Evolutionary conservation across 495 filamentous ascomycete genomes (phyloP), one percentile per base, ranked within the genome.

Genomic region (Paragyromitra xinjiangensis): DNA sequence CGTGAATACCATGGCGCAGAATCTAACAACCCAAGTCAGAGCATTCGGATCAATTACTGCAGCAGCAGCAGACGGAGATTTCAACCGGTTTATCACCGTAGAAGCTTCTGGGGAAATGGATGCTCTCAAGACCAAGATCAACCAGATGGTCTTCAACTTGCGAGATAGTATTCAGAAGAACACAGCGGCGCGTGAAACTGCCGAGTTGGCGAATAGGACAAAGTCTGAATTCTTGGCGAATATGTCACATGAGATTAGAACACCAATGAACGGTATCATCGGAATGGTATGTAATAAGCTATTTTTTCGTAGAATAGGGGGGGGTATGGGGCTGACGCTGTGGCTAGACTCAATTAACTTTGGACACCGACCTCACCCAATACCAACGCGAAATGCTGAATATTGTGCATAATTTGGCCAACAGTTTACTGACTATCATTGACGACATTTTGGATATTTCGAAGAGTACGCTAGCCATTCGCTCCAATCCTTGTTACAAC

Each of bases 21-120:
- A 99, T 76, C 85, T 99, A 80, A 99, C 95, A 11, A 95, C 95
- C 1, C 95, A 99, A 88, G 96, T 99, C 71, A 91, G 95, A 78
- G 95, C 95, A 24, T 99, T 99, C 82, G 95, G 94, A 69, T 96
- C 98, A 80, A 98, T 99, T 72, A 98, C 95, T 22, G 96, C 97
- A 84, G 93, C 95, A 11, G 95, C 95, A 42, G 97, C 94, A 58
- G 94, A 97, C 79, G 95, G 95, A 69, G 94, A 99, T 84, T 98
- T 99, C 84, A 95, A 93, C 39, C 94, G 97, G 80, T 88, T 96
- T 55, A 96, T 99, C 79, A 97, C 94, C n/a, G 95, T 99, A 58
- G 95, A 97, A 83, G 96, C 95, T 34, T 97, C 95, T 6, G 95
- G 95, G 73, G 95, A 99, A 84, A 98, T 99, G 95, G 96, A 98